Conservation (phyloP, 2,329 filamentous ascomycete species). For the Claviceps arundinis region DNA sequence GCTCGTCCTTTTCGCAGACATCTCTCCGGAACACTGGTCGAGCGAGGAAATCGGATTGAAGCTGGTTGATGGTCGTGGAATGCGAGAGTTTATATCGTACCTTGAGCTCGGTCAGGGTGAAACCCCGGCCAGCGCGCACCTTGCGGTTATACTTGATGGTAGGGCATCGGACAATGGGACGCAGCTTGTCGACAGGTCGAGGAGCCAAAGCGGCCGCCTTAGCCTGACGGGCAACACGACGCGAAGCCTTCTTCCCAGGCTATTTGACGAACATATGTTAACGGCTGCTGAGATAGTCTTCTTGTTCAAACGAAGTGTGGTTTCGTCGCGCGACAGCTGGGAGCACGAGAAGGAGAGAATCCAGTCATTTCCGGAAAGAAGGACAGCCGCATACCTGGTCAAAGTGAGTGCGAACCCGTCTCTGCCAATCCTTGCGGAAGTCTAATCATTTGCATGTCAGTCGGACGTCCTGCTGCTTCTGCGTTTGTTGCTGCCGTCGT, state of each 20-base stretch:
- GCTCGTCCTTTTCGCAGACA: neutral
- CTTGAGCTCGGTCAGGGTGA: constrained; percentile 97
- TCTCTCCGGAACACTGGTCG: neutral
- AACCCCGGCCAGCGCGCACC: constrained; percentile 90
- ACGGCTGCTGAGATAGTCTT: neutral
- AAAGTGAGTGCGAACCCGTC: constrained; percentile 97
- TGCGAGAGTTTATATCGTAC: constrained; percentile 35
- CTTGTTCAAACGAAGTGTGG: neutral
- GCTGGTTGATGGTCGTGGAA: neutral
- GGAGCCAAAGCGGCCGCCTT: constrained; percentile 95
- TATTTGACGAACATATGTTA: constrained; percentile 23
- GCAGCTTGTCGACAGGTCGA: constrained; percentile 91
- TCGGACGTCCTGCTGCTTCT: constrained; percentile 8
- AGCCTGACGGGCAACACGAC: constrained; percentile 78
- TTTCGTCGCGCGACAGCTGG: neutral
- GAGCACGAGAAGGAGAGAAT: neutral
- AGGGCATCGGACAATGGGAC: constrained; percentile 93
- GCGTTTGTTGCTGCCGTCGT: constrained; percentile 11
- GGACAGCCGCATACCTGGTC: constrained; percentile 66
- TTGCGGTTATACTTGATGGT: constrained; percentile 99
- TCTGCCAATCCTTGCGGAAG: constrained; percentile 99
- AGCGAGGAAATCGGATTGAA: neutral
- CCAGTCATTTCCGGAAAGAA: neutral
- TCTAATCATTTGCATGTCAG: constrained; percentile 43
- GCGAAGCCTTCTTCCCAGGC: constrained; percentile 91